These are phyloP conservation scores for Endocalyx cinctus DNA, from an alignment of 2,329 filamentous ascomycete genomes.

Conservation along the genomic window DNA sequence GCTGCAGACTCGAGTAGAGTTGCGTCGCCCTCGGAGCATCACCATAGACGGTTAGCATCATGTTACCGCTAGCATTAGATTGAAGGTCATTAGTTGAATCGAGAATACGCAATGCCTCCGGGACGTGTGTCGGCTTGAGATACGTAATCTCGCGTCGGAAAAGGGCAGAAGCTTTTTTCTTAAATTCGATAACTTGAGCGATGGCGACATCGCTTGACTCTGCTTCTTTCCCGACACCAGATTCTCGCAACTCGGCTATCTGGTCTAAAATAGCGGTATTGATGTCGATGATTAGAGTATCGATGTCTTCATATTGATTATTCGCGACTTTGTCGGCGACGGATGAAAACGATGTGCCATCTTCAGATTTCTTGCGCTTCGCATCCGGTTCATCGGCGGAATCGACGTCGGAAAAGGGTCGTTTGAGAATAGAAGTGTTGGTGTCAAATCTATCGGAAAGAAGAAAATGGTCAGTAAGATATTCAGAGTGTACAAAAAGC, in stretches of 20 bases:
- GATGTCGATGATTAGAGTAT: constrained; percentile 60
- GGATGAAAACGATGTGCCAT: constrained; percentile 33
- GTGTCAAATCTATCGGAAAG: constrained; percentile 45
- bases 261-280: constrained; percentile 43
- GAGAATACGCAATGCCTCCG: constrained; percentile 31
- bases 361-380: constrained; percentile 57
- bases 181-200: constrained; percentile 51
- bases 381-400: constrained; percentile 47
- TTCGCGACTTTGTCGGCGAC: constrained; percentile 51
- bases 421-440: constrained; percentile 50
- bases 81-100: constrained; percentile 36
- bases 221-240: constrained; percentile 15
- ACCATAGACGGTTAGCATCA: constrained; percentile 73
- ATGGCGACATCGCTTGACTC: constrained; percentile 31
- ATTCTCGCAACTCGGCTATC: constrained; percentile 37
- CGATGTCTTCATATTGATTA: constrained; percentile 54
- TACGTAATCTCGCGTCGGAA: constrained; percentile 57
- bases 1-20: constrained; percentile 80
- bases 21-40: constrained; percentile 70
- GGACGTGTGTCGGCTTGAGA: constrained; percentile 32
- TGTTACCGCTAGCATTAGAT: constrained; percentile 39
- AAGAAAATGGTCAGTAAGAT: not conserved
- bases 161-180: constrained; percentile 57
- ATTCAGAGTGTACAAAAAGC: constrained; percentile 1
- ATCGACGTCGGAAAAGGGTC: constrained; percentile 41